Evolutionary conservation across 2,329 filamentous ascomycete genomes (phyloP).

Genomic region (Rhexocercosporidium sp.): DNA sequence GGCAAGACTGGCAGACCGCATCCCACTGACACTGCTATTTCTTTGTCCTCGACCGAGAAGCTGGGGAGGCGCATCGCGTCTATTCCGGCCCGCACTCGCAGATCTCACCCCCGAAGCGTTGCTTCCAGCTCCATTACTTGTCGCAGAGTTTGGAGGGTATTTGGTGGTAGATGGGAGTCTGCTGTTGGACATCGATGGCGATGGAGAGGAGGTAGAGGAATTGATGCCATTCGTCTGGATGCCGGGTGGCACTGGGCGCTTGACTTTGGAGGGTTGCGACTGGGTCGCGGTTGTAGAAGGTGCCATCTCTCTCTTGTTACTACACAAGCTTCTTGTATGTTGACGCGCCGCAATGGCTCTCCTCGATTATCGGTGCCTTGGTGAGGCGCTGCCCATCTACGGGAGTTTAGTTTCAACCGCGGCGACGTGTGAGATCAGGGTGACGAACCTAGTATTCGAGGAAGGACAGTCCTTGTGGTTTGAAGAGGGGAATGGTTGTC

Average conservation of each 20-base stretch:
- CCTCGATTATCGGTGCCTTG: conserved; percentile 30
- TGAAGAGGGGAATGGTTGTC: not conserved
- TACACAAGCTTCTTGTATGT: not conserved
- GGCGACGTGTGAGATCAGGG: not conserved
- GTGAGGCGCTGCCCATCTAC: conserved; percentile 29
- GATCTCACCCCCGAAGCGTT: conserved; percentile 51
- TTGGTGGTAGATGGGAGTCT: conserved; percentile 57
- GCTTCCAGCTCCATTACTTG: conserved; percentile 49
- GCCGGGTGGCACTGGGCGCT: conserved; percentile 69
- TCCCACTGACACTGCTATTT: conserved; percentile 53
- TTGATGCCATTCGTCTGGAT: conserved; percentile 50
- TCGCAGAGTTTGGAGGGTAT: conserved; percentile 54
- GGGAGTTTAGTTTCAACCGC: not conserved
- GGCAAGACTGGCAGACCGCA: conserved; percentile 54
- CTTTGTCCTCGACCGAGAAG: conserved; percentile 53
- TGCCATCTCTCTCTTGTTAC: conserved; percentile 34
- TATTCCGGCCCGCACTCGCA: conserved; percentile 60
- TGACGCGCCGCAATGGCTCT: conserved; percentile 26
- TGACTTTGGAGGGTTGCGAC: conserved; percentile 58
- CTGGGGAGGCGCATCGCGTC: conserved; percentile 59
- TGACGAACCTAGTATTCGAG: not conserved
- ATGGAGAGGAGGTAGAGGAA: conserved; percentile 57
- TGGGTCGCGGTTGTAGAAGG: conserved; percentile 38
- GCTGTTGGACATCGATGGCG: conserved; percentile 59
- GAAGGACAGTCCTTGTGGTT: not conserved